Base-by-base conservation (phyloP, 139 green algal genomes). In the Astrephomene gubernaculifera region DNA sequence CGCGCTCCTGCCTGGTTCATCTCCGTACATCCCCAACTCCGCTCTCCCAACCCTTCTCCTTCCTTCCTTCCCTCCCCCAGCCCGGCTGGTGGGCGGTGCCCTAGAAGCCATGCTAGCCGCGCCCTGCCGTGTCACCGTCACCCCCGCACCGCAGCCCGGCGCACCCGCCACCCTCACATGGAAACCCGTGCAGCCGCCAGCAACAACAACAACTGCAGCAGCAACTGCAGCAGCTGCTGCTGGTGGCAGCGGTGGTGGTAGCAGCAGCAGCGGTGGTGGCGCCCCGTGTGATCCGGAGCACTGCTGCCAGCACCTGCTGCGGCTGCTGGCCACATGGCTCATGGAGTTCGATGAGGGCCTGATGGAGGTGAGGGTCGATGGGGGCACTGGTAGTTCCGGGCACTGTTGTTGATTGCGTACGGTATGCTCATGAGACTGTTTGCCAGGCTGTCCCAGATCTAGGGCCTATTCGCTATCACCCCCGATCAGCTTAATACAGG, bases 261-360 rank as follows among this genome's bases (percentile, higher is more conserved):
- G 54, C 24, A 43, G 0, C 70, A 17, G 49, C 12, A 17, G 49
- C 49, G 49, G 49, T 17, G 63, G 25, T 25, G 71, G 71, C 45
- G 54, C 38, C 27, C 38, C 54, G 17, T 83, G 76, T 19, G 76
- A 83, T 43, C 60, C 60, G 10, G 76, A 83, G 76, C 76, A 83
- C 60, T 83, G 76, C 76, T 72, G 60, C 39, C 76, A 83, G 76
- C 53, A 41, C 22, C 57, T 83, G 76, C 54, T 83, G 76, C 60
- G 76, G 60, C 76, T 83, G 76, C 60, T 83, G 43, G 76, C 76
- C 22, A 36, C 60, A 21, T 61, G 35, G 60, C 31, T 83, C 29
- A 41, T 83, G 33, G 76, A 83, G 76, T 83, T 73, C 31, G 76
- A 83, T 24, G 76, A 83, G 60, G 76, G 76, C 29, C 76, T 83